Evolutionary conservation across 2,329 filamentous ascomycete species (phyloP).

Genomic region (Herpomyces periplanetae): DNA sequence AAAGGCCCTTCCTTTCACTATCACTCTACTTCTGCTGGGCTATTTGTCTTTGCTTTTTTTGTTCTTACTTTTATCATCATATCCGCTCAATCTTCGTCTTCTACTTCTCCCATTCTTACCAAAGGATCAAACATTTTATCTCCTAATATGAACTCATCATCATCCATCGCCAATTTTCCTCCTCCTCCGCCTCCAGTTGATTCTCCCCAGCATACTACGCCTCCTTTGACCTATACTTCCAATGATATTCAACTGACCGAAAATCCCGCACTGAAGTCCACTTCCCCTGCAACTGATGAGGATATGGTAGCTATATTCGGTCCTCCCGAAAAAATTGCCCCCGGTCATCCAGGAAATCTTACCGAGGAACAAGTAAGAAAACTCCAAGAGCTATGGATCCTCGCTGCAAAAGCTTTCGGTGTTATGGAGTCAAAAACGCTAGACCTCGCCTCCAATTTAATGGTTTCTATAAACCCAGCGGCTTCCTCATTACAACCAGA

Average conservation of each 20-base stretch:
- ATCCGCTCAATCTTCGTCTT: no score
- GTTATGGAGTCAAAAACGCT: slow-evolving; percentile 9
- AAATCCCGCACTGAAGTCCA: slow-evolving; percentile 5
- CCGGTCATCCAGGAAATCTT: slow-evolving; percentile 46
- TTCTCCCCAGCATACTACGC: slow-evolving; percentile 6
- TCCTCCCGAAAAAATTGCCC: slow-evolving; percentile 11
- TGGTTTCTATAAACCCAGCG: slow-evolving; percentile 2
- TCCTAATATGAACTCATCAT: slow-evolving; percentile 1
- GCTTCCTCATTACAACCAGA: slow-evolving; percentile 5
- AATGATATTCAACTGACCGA: slow-evolving; percentile 5
- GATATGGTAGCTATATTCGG: slow-evolving; percentile 3
- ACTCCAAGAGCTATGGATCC: slow-evolving; percentile 47
- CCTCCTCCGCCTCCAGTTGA: slow-evolving; percentile 7
- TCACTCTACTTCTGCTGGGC: no score
- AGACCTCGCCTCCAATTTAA: slow-evolving; percentile 3
- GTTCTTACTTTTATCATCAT: no score
- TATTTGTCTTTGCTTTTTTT: no score
- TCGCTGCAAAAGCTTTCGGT: slow-evolving; percentile 34
- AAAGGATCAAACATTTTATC: no score
- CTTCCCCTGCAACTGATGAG: slow-evolving; percentile 1
- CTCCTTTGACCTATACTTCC: slow-evolving; percentile 3
- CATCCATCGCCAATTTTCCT: no score
- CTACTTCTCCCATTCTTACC: no score
- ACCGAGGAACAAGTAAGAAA: slow-evolving; percentile 66
- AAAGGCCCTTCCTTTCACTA: no score